Conservation (phyloP, 805 yeast species). For the Candida suzukii region DNA sequence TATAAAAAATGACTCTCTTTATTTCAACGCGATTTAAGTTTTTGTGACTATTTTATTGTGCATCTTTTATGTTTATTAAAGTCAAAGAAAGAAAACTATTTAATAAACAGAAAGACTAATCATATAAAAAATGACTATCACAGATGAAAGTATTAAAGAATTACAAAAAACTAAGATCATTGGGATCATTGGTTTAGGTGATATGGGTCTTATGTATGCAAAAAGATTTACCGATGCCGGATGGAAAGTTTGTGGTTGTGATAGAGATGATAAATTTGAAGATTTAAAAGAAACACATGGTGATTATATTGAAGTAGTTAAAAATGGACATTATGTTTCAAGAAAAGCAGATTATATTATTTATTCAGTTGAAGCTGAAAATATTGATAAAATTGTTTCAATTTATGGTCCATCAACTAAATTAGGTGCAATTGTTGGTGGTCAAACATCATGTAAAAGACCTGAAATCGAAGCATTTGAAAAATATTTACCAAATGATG, state of each 20-base stretch:
- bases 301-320: constrained; percentile 36
- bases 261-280: constrained; percentile 58
- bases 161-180: constrained; percentile 39
- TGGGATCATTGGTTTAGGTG: constrained; percentile 95
- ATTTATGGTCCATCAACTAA: constrained; percentile 84
- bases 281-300: constrained; percentile 32
- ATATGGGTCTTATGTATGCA: constrained; percentile 93
- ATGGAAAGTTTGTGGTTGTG: constrained; percentile 87
- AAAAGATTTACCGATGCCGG: constrained; percentile 70
- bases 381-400: constrained; percentile 63
- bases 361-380: constrained; percentile 91
- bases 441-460: constrained; percentile 92
- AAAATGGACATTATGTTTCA: constrained; percentile 80
- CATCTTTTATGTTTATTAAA: no score
- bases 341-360: constrained; percentile 76
- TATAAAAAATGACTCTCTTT: no score
- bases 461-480: constrained; percentile 90
- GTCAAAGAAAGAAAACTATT: no score
- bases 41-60: no score
- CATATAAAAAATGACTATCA: constrained; percentile 8
- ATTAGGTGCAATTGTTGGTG: constrained; percentile 89
- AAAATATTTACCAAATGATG: constrained; percentile 63
- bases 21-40: no score
- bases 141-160: constrained; percentile 8
- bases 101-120: no score